Base-by-base conservation (phyloP, 768 basidiomycete species). In the Psilocybe cyanescens region DNA sequence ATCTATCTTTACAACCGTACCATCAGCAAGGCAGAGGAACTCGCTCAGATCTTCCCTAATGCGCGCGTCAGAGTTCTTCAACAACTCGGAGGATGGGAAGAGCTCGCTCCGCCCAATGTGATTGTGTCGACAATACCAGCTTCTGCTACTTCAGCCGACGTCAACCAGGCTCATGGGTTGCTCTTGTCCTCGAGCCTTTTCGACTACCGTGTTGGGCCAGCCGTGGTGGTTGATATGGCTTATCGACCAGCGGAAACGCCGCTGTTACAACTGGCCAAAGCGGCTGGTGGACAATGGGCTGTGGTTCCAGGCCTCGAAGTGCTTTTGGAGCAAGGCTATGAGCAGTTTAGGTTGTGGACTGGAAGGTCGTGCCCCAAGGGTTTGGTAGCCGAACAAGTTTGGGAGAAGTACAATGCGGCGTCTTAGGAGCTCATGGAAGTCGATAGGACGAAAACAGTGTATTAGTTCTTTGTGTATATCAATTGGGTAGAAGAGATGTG, bases 1-100 rank as follows among this genome's bases (percentile, higher is more conserved):
- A 90, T 99, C 66, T 95, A 94, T 74, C 72, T 99, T 17, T 95
- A 82, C 79, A 99, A 99, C 76, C 86, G 97, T 48, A 98, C 97
- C 0, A 72, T 69, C 16, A 77, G 72, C 58, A 92, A 92, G 67
- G 97, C 95, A 1, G 78, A 87, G 66, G 83, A 81, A 45, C 80
- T 99, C 30, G 87, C 83, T 2, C 65, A 68, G 4, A 81, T 83
- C 6, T 95, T 98, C 81, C 86, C 92, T 0, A 72, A 81, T 24
- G 82, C 84, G 11, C 81, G 80, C 57, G 78, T 96, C 37, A 77
- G 82, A 58, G 78, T 88, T 14, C 70, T 97, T 47, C 83, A 85
- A 50, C 74, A 77, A 58, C 77, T 97, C 31, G 83, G 81, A 0
- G 65, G 68, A 24, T 87, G 88, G 81, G 82, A 74, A 31, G 63